A percentile compares a stretch with the other conserved stretches of the same genome.
These are phyloP conservation scores for Phyllosticta citrichinensis DNA, from an alignment of 2,329 filamentous ascomycete species.

Conservation along the genomic window DNA sequence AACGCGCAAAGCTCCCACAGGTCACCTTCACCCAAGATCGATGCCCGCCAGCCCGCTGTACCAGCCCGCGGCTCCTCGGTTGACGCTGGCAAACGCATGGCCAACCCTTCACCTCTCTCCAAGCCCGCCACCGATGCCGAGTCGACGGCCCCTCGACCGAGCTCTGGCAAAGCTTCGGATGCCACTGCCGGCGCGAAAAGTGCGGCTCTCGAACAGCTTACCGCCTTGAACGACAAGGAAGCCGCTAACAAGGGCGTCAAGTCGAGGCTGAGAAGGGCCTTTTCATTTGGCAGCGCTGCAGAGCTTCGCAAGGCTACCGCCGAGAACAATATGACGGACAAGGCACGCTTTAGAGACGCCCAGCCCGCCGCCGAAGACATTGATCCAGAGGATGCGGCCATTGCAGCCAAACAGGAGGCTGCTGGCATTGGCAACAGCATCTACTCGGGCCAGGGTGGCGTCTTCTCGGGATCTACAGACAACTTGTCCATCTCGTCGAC, in stretches of 20 bases:
- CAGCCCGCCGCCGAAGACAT: constrained; percentile 32
- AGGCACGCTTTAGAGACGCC: constrained; percentile 19
- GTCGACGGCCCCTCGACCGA: constrained; percentile 14
- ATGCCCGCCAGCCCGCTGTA: constrained; percentile 14
- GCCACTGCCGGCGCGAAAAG: constrained; percentile 36
- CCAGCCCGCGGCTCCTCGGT: constrained; percentile 25
- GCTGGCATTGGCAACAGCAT: constrained; percentile 87
- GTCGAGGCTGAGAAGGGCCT: constrained; percentile 76
- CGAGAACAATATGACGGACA: constrained; percentile 36
- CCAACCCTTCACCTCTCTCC: constrained; percentile 38
- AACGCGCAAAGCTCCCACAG: constrained; percentile 2
- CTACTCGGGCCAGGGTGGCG: constrained; percentile 76
- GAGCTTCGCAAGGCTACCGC: constrained; percentile 71
- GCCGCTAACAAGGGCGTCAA: constrained; percentile 63
- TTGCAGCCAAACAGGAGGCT: constrained; percentile 86
- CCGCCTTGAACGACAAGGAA: constrained; percentile 78
- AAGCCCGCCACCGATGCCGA: constrained; percentile 31
- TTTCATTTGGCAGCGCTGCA: constrained; percentile 92
- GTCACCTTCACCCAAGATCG: constrained; percentile 4
- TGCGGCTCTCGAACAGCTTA: constrained; percentile 72
- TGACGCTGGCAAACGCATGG: constrained; percentile 32
- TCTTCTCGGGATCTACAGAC: constrained; percentile 88
- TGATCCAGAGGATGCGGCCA: constrained; percentile 67
- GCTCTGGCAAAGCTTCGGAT: constrained; percentile 6
- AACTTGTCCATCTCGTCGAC: constrained; percentile 88